A percentile compares a stretch with the other conserved stretches of the same genome.
Conservation (phyloP, 129 eudicot genomes). For the Glebionis coronaria region DNA sequence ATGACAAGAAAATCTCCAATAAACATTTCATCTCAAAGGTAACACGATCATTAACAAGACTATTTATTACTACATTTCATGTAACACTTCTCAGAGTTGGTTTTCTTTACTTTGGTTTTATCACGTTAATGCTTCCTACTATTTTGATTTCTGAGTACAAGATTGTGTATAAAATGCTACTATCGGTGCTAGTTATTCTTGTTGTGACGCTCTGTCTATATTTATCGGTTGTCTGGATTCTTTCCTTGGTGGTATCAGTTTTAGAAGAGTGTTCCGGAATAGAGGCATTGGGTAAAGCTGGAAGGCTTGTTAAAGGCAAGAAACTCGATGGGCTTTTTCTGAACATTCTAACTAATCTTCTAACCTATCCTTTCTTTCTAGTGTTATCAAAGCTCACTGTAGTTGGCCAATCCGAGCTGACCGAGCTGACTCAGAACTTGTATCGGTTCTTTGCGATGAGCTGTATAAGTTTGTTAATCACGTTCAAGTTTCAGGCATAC, state of each 20-base stretch:
- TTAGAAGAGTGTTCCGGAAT: conserved; percentile 35
- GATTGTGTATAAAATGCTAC: neutral
- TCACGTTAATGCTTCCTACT: neutral
- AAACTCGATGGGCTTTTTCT: conserved; percentile 27
- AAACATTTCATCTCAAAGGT: conserved; percentile 11
- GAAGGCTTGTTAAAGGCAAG: conserved; percentile 36
- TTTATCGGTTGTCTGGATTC: conserved; percentile 27
- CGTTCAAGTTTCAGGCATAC: conserved; percentile 23
- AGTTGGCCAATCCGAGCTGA: neutral
- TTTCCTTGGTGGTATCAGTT: conserved; percentile 36
- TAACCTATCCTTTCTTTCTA: neutral
- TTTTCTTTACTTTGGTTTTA: conserved; percentile 4
- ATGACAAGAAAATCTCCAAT: neutral
- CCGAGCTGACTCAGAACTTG: neutral
- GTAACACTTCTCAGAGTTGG: conserved; percentile 14
- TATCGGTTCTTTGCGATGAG: conserved; percentile 14
- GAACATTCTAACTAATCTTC: conserved; percentile 4
- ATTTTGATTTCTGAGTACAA: conserved; percentile 8
- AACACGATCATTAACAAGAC: conserved; percentile 5
- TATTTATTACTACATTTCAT: conserved; percentile 18
- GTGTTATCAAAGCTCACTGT: neutral
- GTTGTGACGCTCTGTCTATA: conserved; percentile 13
- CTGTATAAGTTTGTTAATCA: neutral
- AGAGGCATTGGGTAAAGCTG: conserved; percentile 41
- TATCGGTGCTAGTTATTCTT: conserved; percentile 5